phyloP scores from a whole-genome alignment of 495 filamentous ascomycete species.

The Hypoxylon subgilvum region DNA sequence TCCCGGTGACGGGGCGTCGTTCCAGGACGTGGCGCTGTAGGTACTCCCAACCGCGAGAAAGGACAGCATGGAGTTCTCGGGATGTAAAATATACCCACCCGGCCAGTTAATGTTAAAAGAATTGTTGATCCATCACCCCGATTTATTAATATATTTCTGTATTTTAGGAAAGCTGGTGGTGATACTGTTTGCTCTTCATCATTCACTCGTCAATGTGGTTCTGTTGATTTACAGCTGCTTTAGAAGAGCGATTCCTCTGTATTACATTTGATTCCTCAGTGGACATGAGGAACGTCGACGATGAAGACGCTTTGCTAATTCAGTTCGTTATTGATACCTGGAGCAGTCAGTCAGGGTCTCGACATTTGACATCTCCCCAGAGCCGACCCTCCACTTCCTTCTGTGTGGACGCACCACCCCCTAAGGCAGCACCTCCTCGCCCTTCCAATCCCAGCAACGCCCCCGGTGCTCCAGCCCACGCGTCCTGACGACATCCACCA shows the following conservation, averaged over 20 bases:
- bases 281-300: too few relatives aligned
- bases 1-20: slow-evolving; percentile 53
- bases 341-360: too few relatives aligned
- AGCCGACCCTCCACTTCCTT: too few relatives aligned
- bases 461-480: slow-evolving; percentile 63
- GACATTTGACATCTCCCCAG: too few relatives aligned
- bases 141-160: slow-evolving; percentile 26
- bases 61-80: slow-evolving; percentile 26
- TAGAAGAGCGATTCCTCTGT: too few relatives aligned
- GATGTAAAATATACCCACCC: slow-evolving; percentile 16
- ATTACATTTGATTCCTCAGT: too few relatives aligned
- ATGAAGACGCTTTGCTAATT: too few relatives aligned
- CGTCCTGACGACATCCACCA: slow-evolving; percentile 61
- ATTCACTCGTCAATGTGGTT: too few relatives aligned
- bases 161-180: slow-evolving; percentile 24
- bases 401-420: too few relatives aligned
- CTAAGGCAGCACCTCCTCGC: slow-evolving; percentile 70
- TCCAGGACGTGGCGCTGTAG: slow-evolving; percentile 62
- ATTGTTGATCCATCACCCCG: slow-evolving; percentile 2
- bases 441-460: slow-evolving; percentile 78
- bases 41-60: neutral
- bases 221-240: too few relatives aligned
- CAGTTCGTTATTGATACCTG: too few relatives aligned
- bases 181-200: too few relatives aligned
- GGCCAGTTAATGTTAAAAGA: slow-evolving; percentile 17